Evolutionary conservation across 306 rosid genomes (phyloP), one percentile per base, ranked within the genome.

Genomic region (Calophaca sinica): DNA sequence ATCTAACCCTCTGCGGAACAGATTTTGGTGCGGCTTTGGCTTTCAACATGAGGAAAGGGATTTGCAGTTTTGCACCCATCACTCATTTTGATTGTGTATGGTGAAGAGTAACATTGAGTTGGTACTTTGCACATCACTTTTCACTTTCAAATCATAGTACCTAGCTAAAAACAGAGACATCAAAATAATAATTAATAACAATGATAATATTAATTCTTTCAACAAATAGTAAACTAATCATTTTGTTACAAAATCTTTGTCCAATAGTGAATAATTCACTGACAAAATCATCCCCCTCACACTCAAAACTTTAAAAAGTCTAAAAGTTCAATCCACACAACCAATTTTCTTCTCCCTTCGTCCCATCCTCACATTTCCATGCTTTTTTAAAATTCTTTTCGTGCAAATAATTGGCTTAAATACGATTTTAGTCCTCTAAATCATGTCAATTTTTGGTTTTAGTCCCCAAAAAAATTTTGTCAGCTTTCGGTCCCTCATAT

Each of bases 51-150:
- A 6, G 51, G 81, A 84, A 73, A 77, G 73, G 64, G 85, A 77
- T 77, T 39, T 65, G 80, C 70, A 77, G 84, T 81, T 81, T 74
- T 68, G 70, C 78, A 39, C 51, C 78, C 67, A 81, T 85, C 86
- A 70, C 84, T 81, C 80, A 31, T 55, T 5, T 61, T 75, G 64
- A 73, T 77, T 69, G 15, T 62, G 84, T 81, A 14, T 69, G 88
- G 85, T 84, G 45, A 84, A 55, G 88, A 84, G 85, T 84, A 55
- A 74, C 81, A 74, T 81, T 55, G 52, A 81, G 83, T 81, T 77
- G 78, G 85, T 84, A 81, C 88, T 85, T 81, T 67, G 64, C 65
- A 41, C 76, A 20, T 66, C 39, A 45, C 84, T 85, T 81, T 69
- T 78, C 84, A 70, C 82, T 81, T 52, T 81, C 81, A 73, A 77